A percentile compares a stretch with the other conserved stretches of the same genome.
These are phyloP conservation scores for Oidiodendron maius DNA, from an alignment of 495 filamentous ascomycete genomes.

Conservation along the genomic window DNA sequence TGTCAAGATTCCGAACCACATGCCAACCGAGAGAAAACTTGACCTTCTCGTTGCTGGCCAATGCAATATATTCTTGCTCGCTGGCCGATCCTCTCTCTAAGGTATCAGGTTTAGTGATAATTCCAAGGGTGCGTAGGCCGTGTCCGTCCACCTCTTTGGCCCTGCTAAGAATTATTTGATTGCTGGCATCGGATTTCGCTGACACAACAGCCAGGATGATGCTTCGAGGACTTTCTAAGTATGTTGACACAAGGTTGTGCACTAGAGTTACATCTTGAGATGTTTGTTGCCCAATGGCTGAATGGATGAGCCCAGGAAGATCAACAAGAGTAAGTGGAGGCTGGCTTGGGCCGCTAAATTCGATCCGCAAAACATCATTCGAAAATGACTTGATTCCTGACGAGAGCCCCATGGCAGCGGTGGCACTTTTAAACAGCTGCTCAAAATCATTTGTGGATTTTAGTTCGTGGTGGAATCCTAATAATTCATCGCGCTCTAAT, in stretches of 20 bases:
- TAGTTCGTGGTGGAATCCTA: conserved; percentile 9
- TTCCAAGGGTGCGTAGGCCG: conserved; percentile 70
- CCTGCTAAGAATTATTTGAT: conserved; percentile 61
- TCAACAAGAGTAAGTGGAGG: conserved; percentile 67
- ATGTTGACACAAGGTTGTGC: conserved; percentile 40
- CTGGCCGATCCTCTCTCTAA: conserved; percentile 7
- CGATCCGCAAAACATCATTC: conserved; percentile 62
- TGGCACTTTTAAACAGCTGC: conserved; percentile 32
- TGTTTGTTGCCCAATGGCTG: conserved; percentile 32
- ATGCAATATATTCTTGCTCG: conserved; percentile 18
- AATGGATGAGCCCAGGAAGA: conserved; percentile 58
- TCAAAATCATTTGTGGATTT: conserved; percentile 5
- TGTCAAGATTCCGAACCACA: conserved; percentile 52
- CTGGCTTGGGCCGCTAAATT: conserved; percentile 55
- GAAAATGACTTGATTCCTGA: conserved; percentile 39
- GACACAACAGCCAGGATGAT: no score
- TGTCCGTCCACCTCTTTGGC: conserved; percentile 68
- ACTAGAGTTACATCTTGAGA: conserved; percentile 44
- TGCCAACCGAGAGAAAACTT: no score
- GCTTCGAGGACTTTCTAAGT: conserved; percentile 50
- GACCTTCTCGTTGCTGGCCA: conserved; percentile 42
- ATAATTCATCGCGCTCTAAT: conserved; percentile 3
- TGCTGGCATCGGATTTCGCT: no score
- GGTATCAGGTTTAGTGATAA: conserved; percentile 82
- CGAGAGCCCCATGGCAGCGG: conserved; percentile 44